Conservation (phyloP, 306 rosid genomes). For the Begonia peltatifolia region DNA sequence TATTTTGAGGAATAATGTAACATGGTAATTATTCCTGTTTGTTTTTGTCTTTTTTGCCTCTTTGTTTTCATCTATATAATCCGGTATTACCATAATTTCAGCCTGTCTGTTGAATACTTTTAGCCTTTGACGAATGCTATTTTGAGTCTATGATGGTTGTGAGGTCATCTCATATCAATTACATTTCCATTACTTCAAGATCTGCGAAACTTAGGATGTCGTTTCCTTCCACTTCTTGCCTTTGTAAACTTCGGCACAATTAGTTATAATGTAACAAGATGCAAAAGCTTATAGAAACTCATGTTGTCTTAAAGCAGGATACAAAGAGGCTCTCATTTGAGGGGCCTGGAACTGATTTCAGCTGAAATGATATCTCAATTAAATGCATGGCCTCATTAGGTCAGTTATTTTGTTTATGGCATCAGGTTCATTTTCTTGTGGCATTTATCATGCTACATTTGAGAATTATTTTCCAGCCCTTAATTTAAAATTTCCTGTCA, state of each 20-base stretch:
- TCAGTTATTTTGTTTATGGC: slow-evolving; percentile 52
- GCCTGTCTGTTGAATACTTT: too few species aligned
- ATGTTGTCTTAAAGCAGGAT: slow-evolving; percentile 60
- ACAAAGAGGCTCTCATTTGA: slow-evolving; percentile 57
- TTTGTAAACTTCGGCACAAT: slow-evolving; percentile 39
- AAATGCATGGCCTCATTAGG: slow-evolving; percentile 69
- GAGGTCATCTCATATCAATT: not conserved
- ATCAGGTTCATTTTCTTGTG: slow-evolving; percentile 28
- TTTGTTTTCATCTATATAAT: too few species aligned
- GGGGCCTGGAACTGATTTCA: slow-evolving; percentile 58
- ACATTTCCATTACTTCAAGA: not conserved
- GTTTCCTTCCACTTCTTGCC: slow-evolving; percentile 32
- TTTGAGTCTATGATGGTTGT: too few species aligned
- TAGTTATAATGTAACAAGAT: slow-evolving; percentile 20
- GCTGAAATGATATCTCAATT: slow-evolving; percentile 67
- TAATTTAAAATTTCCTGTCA: slow-evolving; percentile 17
- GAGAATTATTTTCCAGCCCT: slow-evolving; percentile 28
- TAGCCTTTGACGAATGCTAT: too few species aligned
- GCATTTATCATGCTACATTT: slow-evolving; percentile 36
- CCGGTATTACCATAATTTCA: too few species aligned
- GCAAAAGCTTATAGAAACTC: slow-evolving; percentile 45
- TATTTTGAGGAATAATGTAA: not conserved
- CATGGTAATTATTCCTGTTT: not conserved
- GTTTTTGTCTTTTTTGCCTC: not conserved
- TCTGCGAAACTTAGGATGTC: not conserved